A percentile compares a stretch with the other conserved stretches of the same genome.
phyloP scores from a whole-genome alignment of 75 land plant species.

The Pinus tabuliformis region DNA sequence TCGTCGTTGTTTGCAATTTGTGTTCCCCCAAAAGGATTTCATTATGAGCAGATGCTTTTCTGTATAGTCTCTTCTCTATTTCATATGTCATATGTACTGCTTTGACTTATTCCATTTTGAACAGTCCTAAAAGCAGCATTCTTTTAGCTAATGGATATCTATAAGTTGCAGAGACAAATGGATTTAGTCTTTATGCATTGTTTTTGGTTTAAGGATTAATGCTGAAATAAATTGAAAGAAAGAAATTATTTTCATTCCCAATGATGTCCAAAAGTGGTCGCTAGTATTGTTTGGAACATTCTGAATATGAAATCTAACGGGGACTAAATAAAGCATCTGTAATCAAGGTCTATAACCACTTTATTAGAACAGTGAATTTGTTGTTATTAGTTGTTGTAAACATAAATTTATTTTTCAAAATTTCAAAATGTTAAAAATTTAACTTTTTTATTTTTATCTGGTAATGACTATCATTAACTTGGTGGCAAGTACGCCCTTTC shows the following conservation, averaged over 20 bases:
- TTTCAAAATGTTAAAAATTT: too few relatives aligned
- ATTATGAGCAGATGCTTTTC: background rate
- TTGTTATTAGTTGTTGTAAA: too few relatives aligned
- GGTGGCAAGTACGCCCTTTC: too few relatives aligned
- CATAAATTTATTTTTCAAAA: too few relatives aligned
- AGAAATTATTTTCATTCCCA: background rate
- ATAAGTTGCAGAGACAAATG: too few relatives aligned
- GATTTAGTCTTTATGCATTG: background rate
- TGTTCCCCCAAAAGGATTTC: background rate
- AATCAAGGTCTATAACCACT: background rate
- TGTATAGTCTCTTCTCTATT: background rate
- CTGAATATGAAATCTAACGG: background rate
- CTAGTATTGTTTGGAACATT: too few relatives aligned
- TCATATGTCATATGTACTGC: background rate
- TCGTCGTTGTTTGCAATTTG: slow-evolving; percentile 6
- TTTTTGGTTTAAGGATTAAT: background rate
- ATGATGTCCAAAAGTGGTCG: background rate
- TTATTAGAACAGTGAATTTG: background rate
- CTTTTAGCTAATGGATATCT: background rate
- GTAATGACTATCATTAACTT: too few relatives aligned
- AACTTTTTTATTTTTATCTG: too few relatives aligned
- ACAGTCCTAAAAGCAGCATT: background rate
- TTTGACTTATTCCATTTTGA: slow-evolving; percentile 5
- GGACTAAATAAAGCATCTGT: background rate
- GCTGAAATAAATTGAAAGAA: background rate